Conservation (phyloP, 108 stramenopile species). For the Skeletonema costatum region DNA sequence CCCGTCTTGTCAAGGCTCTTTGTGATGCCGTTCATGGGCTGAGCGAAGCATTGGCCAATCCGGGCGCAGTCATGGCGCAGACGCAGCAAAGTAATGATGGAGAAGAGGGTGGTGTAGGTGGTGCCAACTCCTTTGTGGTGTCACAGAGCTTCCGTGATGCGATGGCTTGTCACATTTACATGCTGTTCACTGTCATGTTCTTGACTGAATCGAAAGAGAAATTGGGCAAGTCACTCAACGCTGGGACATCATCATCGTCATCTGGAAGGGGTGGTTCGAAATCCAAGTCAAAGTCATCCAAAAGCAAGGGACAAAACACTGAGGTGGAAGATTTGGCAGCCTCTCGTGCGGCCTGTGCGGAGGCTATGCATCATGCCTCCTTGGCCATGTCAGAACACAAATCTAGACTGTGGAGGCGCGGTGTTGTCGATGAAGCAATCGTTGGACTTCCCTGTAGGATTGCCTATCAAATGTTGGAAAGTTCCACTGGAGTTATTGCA, state of each 20-base stretch:
- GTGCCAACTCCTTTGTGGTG: constrained; percentile 38
- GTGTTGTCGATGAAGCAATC: constrained; percentile 81
- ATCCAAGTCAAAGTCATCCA: constrained; percentile 7
- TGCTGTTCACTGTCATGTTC: constrained; percentile 89
- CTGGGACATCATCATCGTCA: constrained; percentile 2
- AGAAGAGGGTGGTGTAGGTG: constrained; percentile 5
- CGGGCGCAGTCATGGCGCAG: neutral
- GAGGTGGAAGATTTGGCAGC: constrained; percentile 34
- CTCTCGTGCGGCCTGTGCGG: constrained; percentile 59
- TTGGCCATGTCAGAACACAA: constrained; percentile 59
- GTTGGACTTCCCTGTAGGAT: constrained; percentile 80
- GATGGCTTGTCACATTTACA: constrained; percentile 82
- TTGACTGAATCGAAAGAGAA: constrained; percentile 80
- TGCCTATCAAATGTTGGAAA: constrained; percentile 85
- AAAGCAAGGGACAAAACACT: constrained; percentile 34
- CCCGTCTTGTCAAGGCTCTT: constrained; percentile 56
- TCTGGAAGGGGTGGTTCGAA: constrained; percentile 13
- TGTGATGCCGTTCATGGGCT: constrained; percentile 62
- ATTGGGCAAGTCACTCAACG: constrained; percentile 40
- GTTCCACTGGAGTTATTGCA: constrained; percentile 60
- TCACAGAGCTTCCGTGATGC: constrained; percentile 79
- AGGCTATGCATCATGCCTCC: constrained; percentile 69
- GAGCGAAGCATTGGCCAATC: constrained; percentile 47
- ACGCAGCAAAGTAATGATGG: neutral
- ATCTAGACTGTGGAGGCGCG: constrained; percentile 73